Percentiles rank a stretch among this genome's conserved stretches.
phyloP scores from a whole-genome alignment of 1,139 yeast genomes.

The Hyphopichia pseudoburtonii region DNA sequence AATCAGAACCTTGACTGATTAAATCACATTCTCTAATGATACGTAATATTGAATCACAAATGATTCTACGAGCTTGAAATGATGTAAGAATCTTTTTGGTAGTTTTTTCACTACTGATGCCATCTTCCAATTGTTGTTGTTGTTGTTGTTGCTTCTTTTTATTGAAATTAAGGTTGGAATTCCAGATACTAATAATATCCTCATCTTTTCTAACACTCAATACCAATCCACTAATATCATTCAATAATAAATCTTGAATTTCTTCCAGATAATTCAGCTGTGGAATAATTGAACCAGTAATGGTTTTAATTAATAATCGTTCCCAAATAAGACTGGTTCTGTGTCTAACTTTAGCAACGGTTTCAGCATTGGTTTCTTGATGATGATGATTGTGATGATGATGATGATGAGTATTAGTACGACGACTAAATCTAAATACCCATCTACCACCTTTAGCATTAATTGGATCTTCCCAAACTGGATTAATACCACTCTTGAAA shows the following conservation, averaged over 20 bases:
- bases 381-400: constrained; percentile 2
- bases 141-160: constrained; percentile 12
- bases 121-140: constrained; percentile 9
- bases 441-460: constrained; percentile 67
- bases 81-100: constrained; percentile 34
- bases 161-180: constrained; percentile 45
- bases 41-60: constrained; percentile 48
- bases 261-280: constrained; percentile 27
- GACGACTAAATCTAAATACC: constrained; percentile 53
- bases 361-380: constrained; percentile 13
- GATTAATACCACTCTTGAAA: constrained; percentile 64
- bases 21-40: constrained; percentile 51
- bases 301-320: constrained; percentile 42
- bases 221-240: constrained; percentile 54
- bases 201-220: constrained; percentile 52
- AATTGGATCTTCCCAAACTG: constrained; percentile 72
- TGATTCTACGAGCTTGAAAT: constrained; percentile 48
- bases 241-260: constrained; percentile 34
- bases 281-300: constrained; percentile 47
- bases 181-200: constrained; percentile 55
- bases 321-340: constrained; percentile 54
- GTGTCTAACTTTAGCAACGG: constrained; percentile 25
- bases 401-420: constrained; percentile 13
- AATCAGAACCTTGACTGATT: constrained; percentile 35
- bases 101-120: constrained; percentile 19